Conservation (phyloP, 305 asterid genomes). For the Solanum hybrid region DNA sequence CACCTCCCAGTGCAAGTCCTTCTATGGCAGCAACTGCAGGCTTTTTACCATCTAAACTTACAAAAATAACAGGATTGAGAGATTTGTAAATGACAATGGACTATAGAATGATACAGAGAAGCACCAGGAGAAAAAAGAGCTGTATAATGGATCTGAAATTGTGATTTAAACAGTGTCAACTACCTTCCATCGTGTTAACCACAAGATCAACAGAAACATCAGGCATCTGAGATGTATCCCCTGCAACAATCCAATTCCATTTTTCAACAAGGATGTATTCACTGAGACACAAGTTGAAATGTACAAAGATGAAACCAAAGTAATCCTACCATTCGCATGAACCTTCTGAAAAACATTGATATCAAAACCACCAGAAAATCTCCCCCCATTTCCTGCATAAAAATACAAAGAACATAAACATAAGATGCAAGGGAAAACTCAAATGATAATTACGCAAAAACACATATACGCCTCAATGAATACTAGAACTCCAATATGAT, state of each 20-base stretch:
- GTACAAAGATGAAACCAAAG: not conserved
- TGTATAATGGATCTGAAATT: not conserved
- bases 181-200: constrained; percentile 64
- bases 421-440: not conserved
- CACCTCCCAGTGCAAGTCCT: constrained; percentile 99
- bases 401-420: not conserved
- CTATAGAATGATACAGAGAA: not conserved
- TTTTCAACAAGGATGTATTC: not conserved
- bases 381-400: constrained; percentile 65
- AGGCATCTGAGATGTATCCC: constrained; percentile 59
- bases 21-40: constrained; percentile 88
- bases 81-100: not conserved
- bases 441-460: not conserved
- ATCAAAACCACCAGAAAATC: constrained; percentile 89
- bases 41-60: constrained; percentile 56
- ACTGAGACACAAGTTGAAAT: not conserved
- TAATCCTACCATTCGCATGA: constrained; percentile 51
- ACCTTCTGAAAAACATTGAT: constrained; percentile 68
- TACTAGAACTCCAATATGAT: not conserved
- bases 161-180: not conserved
- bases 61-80: constrained; percentile 6
- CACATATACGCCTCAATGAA: not conserved
- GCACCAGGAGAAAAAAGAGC: not conserved
- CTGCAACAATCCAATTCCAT: constrained; percentile 30
- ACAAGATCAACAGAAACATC: constrained; percentile 46